A percentile compares a stretch with the other conserved stretches of the same genome.
Conservation (phyloP, 2,329 filamentous ascomycete genomes). For the Bipolaris gigantea region DNA sequence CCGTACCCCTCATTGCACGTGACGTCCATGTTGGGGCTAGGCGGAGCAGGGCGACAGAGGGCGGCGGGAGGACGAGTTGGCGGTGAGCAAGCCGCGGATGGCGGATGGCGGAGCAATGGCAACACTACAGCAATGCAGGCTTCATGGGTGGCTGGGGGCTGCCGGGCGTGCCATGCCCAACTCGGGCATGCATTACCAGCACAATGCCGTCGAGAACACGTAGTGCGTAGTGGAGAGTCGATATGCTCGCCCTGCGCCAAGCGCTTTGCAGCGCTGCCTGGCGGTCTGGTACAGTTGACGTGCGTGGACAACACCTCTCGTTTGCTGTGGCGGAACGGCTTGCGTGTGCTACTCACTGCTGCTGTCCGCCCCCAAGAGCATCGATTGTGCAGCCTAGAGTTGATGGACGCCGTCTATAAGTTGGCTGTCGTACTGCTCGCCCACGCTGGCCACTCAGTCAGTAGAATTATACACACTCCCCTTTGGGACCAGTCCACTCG, state of each 20-base stretch:
- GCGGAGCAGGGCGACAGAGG: constrained; percentile 1
- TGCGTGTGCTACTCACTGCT: constrained; percentile 29
- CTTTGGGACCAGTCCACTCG: constrained; percentile 21
- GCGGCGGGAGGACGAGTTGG: constrained; percentile 26
- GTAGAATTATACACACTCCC: constrained; percentile 12
- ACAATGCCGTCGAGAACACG: constrained; percentile 24
- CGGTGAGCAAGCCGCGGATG: constrained; percentile 34
- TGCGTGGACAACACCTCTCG: constrained; percentile 25
- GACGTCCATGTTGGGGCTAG: constrained; percentile 9
- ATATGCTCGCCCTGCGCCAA: constrained; percentile 23
- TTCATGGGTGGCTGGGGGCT: constrained; percentile 32
- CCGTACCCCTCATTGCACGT: constrained; percentile 42
- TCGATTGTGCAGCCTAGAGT: constrained; percentile 34
- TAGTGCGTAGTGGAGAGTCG: constrained; percentile 23
- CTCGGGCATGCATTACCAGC: constrained; percentile 20
- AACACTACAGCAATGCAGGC: background rate
- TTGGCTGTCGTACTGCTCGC: background rate
- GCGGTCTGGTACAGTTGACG: constrained; percentile 21
- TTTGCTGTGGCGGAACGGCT: constrained; percentile 40
- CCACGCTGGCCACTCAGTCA: constrained; percentile 1
- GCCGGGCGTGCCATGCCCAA: constrained; percentile 9
- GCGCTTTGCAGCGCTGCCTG: constrained; percentile 29
- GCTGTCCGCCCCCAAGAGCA: constrained; percentile 2
- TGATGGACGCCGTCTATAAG: constrained; percentile 19
- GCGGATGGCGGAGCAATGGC: constrained; percentile 5